Conservation (phyloP, 805 yeast genomes). For the Zygotorulaspora florentina region DNA sequence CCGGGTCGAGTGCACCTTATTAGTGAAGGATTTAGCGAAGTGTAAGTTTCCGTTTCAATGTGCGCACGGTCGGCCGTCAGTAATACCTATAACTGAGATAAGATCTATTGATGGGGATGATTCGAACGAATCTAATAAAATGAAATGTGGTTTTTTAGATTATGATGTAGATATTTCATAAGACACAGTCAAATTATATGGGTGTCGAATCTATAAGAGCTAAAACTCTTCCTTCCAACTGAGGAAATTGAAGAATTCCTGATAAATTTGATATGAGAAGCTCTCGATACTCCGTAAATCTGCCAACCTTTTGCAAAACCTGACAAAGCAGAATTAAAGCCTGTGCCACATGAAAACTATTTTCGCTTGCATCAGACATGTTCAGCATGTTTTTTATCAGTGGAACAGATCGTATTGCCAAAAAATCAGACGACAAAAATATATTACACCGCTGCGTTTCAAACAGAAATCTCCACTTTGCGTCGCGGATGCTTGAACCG, state of each 20-base stretch:
- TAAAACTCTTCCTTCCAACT: slow-evolving; percentile 5
- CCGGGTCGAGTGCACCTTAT: slow-evolving; percentile 39
- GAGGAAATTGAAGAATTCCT: slow-evolving; percentile 9
- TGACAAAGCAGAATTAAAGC: slow-evolving; percentile 45
- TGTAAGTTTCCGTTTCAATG: slow-evolving; percentile 70
- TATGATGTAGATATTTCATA: slow-evolving; percentile 2
- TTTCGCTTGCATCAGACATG: slow-evolving; percentile 44
- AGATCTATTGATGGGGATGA: slow-evolving; percentile 1
- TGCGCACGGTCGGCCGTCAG: slow-evolving; percentile 82
- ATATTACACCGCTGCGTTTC: slow-evolving; percentile 24
- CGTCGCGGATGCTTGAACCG: slow-evolving; percentile 24
- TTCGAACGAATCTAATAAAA: neutral
- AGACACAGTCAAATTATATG: neutral
- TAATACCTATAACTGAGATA: slow-evolving; percentile 48
- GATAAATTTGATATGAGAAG: slow-evolving; percentile 7
- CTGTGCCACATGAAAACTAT: slow-evolving; percentile 43
- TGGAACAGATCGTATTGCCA: slow-evolving; percentile 49
- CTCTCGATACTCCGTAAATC: slow-evolving; percentile 36
- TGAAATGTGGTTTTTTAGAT: slow-evolving; percentile 1
- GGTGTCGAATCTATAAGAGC: slow-evolving; percentile 3
- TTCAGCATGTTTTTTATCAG: slow-evolving; percentile 47
- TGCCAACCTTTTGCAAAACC: slow-evolving; percentile 41
- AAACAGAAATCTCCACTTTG: slow-evolving; percentile 29
- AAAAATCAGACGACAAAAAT: slow-evolving; percentile 37
- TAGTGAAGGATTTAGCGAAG: slow-evolving; percentile 40